Percentiles rank a stretch among this genome's conserved stretches.
These are phyloP conservation scores for Candida buenavistaensis DNA, from an alignment of 1,139 yeast genomes.

Conservation along the genomic window DNA sequence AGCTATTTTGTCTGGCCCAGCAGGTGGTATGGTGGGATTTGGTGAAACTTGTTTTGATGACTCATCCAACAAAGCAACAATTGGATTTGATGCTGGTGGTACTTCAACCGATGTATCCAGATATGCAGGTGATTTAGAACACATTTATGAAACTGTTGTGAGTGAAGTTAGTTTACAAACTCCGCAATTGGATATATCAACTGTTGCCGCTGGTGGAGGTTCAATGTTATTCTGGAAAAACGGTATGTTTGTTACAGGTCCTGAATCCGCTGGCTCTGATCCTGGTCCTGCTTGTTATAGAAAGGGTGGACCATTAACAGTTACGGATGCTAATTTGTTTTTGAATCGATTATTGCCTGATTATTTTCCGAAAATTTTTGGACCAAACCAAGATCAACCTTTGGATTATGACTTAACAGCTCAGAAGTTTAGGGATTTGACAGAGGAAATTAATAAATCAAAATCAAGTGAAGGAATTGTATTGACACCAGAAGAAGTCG, in stretches of 20 bases:
- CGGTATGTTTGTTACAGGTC: constrained; percentile 49
- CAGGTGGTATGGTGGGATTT: constrained; percentile 53
- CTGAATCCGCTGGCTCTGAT: constrained; percentile 49
- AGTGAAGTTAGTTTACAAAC: constrained; percentile 45
- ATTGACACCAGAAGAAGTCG: constrained; percentile 42
- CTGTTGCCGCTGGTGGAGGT: constrained; percentile 53
- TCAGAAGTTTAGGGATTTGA: constrained; percentile 31
- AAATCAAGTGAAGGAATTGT: constrained; percentile 19
- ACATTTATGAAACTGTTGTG: constrained; percentile 45
- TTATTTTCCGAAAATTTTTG: constrained; percentile 44
- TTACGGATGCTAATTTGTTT: constrained; percentile 47
- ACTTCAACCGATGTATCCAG: constrained; percentile 50
- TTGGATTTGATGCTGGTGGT: constrained; percentile 52
- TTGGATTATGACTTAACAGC: constrained; percentile 35
- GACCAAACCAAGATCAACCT: constrained; percentile 41
- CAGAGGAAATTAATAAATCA: constrained; percentile 33
- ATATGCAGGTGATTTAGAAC: constrained; percentile 39
- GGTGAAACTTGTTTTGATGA: constrained; percentile 45
- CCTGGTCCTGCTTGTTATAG: constrained; percentile 51
- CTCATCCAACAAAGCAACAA: constrained; percentile 31
- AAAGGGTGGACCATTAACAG: constrained; percentile 49
- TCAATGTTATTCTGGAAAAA: constrained; percentile 46
- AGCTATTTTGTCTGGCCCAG: constrained; percentile 51
- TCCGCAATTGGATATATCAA: constrained; percentile 47
- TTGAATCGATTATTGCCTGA: constrained; percentile 43